Base-by-base conservation (phyloP, 2,329 filamentous ascomycete species). In the Aspergillus thermomutatus region DNA sequence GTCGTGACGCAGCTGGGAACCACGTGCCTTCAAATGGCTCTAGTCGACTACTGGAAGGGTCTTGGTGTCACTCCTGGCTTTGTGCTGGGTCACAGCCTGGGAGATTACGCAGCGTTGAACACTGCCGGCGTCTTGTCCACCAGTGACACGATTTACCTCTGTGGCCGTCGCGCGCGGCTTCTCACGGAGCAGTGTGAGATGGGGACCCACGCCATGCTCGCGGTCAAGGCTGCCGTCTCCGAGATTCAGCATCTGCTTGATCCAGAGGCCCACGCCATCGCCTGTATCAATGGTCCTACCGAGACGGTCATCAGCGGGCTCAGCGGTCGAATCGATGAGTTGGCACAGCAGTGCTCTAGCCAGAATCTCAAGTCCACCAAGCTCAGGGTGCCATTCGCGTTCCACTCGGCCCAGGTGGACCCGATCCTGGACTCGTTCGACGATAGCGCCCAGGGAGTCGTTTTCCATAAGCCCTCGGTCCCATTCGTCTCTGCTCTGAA, bases 401-500 rank as follows among this genome's bases (percentile, higher is more conserved):
- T 79, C 71, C 77, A 79, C 57, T 79, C 77, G 14, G 70, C 75
- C 9, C 77, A 79, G 57, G 75, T 79, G 34, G 74, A 80, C 8
- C 73, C 77, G 4, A 77, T 82, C 3, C 65, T 81, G 3, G 70
- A 73, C 1, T 69, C 70, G 1, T 76, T 80, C 40, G 70, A 75
- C 25, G 63, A 69, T 4, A 57, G 71, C 28, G 69, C 76, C 2
- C 70, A 70, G 34, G 67, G 72, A 3, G 64, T 78, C 10, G 71
- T 64, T 6, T 79, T 76, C 69, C 68, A 74, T 45, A 63, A 69
- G 34, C 77, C 77, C 1, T 58, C 66, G 3, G 65, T 77, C 19
- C 77, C 79, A 0, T 70, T 80, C 26, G 72, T 80, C n/a, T 81
- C 78, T 0, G 72, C 79, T 11, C 69, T 81, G 1, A 68, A 80